Evolutionary conservation across 305 asterid genomes (phyloP), one percentile per base, ranked within the genome.

Genomic region (Rubia peregrina): DNA sequence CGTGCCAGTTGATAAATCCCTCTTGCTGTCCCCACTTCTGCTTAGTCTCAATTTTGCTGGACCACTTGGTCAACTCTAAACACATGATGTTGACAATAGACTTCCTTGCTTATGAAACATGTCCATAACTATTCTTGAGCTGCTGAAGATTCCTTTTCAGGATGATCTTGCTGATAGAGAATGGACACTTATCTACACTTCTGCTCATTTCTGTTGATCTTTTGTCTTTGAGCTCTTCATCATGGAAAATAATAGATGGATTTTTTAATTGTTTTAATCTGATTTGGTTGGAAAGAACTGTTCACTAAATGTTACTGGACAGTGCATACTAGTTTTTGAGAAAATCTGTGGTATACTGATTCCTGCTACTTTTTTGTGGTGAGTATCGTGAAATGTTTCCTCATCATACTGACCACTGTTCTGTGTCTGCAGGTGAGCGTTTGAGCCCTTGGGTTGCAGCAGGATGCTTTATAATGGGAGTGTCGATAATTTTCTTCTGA

Each of bases 401-500:
- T 59, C 40, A 0, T 24, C 36, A 51, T 21, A 13, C 33, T 65
- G 21, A 74, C 62, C 16, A 0, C 1, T 65, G 41, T 10, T 40
- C 22, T 64, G 14, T 68, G 83, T 53, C 26, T 53, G 24, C 88
- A 91, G 96, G 98, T 70, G 96, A 89, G 77, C 84, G 96, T 48
- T 82, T 91, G 81, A 87, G 97, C 85, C 97, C 97, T 65, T 89
- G 96, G 90, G 95, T 89, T 73, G 92, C 91, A 11, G 75, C 82
- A 53, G 97, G 90, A 73, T 89, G 96, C 88, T 80, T 91, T 64
- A 68, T 83, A 22, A 91, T 89, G 95, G 94, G 94, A 6, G 84
- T 91, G 26, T 91, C 94, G 10, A 81, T 89, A 76, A 88, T 89
- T 73, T 91, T 89, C 87, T 91, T 91, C 81, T 89, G 80, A 80